Percentiles rank a stretch among this genome's conserved stretches.
phyloP scores from a whole-genome alignment of 1,284 basidiomycete genomes.

The Microbotryum saponariae region DNA sequence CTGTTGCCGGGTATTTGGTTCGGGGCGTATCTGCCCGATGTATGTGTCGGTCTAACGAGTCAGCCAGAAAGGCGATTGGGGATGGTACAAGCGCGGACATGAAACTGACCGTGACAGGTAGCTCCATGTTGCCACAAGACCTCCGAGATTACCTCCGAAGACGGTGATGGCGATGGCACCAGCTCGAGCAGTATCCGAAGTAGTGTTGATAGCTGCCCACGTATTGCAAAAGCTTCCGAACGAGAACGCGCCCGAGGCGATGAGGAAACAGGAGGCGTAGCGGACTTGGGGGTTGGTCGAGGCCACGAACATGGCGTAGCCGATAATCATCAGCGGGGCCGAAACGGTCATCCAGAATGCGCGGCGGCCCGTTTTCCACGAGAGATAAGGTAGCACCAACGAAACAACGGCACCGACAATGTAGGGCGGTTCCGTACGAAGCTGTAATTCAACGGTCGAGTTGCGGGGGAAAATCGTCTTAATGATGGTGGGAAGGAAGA shows the following conservation, averaged over 20 bases:
- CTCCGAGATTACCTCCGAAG: conserved; percentile 38
- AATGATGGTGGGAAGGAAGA: conserved; percentile 40
- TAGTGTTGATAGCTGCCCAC: conserved; percentile 33
- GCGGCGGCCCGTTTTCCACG: conserved; percentile 35
- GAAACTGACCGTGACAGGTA: conserved; percentile 23
- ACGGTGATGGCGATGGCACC: conserved; percentile 37
- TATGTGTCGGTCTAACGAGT: too few species aligned
- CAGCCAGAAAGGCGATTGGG: too few species aligned
- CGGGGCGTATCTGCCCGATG: too few species aligned
- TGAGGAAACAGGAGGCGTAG: conserved; percentile 37
- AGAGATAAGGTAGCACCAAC: conserved; percentile 32
- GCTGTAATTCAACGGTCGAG: conserved; percentile 34
- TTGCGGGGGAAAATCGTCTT: conserved; percentile 40
- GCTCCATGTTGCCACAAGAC: conserved; percentile 37
- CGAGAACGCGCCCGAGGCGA: conserved; percentile 37
- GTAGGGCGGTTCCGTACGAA: conserved; percentile 42
- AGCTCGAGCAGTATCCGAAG: conserved; percentile 36
- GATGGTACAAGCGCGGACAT: too few species aligned
- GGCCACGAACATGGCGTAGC: conserved; percentile 37
- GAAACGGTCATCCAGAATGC: conserved; percentile 28
- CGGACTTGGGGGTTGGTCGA: conserved; percentile 28
- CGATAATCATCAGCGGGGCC: conserved; percentile 25
- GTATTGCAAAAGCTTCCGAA: conserved; percentile 35
- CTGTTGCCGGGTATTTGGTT: conserved; percentile 21
- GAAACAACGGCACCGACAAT: conserved; percentile 35